Conservation (phyloP, 768 basidiomycete genomes). For the Phlebiopsis gigantea region DNA sequence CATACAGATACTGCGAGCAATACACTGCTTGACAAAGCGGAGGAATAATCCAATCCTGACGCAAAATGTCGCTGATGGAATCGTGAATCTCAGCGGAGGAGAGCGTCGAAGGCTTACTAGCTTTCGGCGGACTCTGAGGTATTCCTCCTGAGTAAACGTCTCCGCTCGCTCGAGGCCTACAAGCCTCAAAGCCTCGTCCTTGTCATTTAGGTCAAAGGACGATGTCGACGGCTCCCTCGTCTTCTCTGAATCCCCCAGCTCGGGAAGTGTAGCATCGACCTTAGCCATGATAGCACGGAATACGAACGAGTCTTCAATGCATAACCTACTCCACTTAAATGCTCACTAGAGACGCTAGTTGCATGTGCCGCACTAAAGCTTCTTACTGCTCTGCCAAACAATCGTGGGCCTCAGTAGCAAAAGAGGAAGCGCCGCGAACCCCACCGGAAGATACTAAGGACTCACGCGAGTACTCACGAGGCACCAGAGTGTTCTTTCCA, state of each 20-base stretch:
- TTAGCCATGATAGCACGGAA: background rate
- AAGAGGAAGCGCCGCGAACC: too few species aligned
- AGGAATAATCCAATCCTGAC: slow-evolving; percentile 46
- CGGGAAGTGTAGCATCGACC: background rate
- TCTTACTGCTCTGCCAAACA: background rate
- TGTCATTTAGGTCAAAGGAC: slow-evolving; percentile 33
- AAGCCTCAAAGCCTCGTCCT: slow-evolving; percentile 57
- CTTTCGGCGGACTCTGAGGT: slow-evolving; percentile 50
- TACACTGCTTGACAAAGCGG: slow-evolving; percentile 59
- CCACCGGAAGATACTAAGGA: too few species aligned
- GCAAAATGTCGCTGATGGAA: background rate
- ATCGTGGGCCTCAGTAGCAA: background rate
- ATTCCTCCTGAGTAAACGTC: slow-evolving; percentile 57
- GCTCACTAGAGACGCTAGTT: background rate
- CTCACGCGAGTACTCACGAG: too few species aligned
- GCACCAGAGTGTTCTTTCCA: background rate
- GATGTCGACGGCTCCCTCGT: background rate
- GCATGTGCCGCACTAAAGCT: background rate
- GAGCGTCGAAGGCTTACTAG: too few species aligned
- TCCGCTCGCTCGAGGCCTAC: slow-evolving; percentile 47
- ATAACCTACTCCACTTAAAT: background rate
- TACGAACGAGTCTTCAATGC: background rate
- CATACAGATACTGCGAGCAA: slow-evolving; percentile 62
- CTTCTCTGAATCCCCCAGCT: background rate
- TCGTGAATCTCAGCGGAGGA: background rate